These are phyloP conservation scores for Lachnellula subtilissima DNA, from an alignment of 2,329 filamentous ascomycete genomes.

Conservation along the genomic window DNA sequence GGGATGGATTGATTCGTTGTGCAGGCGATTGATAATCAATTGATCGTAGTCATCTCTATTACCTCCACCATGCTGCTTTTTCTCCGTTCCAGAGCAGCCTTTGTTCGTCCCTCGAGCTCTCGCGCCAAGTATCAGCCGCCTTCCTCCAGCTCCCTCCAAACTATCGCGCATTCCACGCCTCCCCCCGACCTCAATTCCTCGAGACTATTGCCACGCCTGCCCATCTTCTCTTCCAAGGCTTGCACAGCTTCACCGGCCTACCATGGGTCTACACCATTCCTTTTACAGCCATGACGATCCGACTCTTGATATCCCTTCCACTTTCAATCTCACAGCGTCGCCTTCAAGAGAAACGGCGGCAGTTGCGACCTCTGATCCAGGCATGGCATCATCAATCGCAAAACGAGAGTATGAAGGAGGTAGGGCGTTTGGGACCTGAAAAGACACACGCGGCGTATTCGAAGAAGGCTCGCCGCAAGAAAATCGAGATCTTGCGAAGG, in stretches of 20 bases:
- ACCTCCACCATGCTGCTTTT: neutral
- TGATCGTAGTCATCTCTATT: neutral
- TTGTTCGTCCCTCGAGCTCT: neutral
- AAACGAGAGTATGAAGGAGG: conserved; percentile 25
- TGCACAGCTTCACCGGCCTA: conserved; percentile 46
- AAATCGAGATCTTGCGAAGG: conserved; percentile 29
- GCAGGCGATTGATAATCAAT: neutral
- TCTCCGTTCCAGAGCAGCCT: neutral
- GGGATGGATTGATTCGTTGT: neutral
- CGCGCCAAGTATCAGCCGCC: neutral
- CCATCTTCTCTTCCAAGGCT: conserved; percentile 40
- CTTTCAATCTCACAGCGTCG: conserved; percentile 39
- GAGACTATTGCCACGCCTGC: conserved; percentile 40
- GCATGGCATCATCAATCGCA: conserved; percentile 33
- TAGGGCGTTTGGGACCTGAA: conserved; percentile 22
- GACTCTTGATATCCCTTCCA: conserved; percentile 43
- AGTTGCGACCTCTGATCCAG: conserved; percentile 38
- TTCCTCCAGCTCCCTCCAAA: conserved; percentile 23
- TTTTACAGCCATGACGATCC: conserved; percentile 47
- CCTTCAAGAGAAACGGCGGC: conserved; percentile 37
- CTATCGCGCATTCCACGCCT: conserved; percentile 46
- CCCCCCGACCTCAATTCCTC: conserved; percentile 38
- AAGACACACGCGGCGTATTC: conserved; percentile 11
- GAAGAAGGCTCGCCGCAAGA: conserved; percentile 25
- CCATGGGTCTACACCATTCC: conserved; percentile 53